Evolutionary conservation across 2,329 filamentous ascomycete species (phyloP).

Genomic region (Fusarium illudens): DNA sequence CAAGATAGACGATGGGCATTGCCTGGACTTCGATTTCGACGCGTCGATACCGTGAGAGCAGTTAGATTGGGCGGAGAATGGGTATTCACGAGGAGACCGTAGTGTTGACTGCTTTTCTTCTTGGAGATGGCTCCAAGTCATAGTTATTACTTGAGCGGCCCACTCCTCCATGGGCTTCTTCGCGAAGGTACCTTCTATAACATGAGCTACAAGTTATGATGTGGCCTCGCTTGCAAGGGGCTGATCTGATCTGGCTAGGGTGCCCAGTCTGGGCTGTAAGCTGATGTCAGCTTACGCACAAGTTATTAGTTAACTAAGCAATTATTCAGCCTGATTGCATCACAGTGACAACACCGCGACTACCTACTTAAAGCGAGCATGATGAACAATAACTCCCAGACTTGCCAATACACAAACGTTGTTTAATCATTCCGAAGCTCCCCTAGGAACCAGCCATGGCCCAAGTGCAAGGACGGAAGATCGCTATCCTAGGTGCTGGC

Average conservation of each 20-base stretch:
- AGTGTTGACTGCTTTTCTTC: too few relatives aligned
- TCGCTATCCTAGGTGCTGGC: conserved; percentile 16
- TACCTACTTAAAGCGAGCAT: background rate
- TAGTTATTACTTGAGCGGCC: too few relatives aligned
- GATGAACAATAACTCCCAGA: background rate
- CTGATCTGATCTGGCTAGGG: too few relatives aligned
- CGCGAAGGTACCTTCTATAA: background rate
- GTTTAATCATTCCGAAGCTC: background rate
- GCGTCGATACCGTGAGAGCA: too few relatives aligned
- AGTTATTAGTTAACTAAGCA: too few relatives aligned
- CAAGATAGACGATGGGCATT: too few relatives aligned
- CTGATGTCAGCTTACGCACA: background rate
- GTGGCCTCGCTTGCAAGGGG: background rate
- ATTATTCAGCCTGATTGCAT: background rate
- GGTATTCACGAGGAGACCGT: too few relatives aligned
- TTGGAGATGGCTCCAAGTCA: too few relatives aligned
- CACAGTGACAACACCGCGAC: background rate
- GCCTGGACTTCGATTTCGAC: too few relatives aligned
- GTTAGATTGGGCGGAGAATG: too few relatives aligned
- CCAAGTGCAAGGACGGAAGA: conserved; percentile 3
- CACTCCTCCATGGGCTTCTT: too few relatives aligned
- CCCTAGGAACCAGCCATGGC: background rate
- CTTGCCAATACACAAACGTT: background rate
- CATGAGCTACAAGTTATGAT: background rate
- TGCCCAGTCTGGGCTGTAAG: background rate